These are phyloP conservation scores for Colletotrichum sp. DNA, from an alignment of 2,329 filamentous ascomycete species.

Conservation along the genomic window DNA sequence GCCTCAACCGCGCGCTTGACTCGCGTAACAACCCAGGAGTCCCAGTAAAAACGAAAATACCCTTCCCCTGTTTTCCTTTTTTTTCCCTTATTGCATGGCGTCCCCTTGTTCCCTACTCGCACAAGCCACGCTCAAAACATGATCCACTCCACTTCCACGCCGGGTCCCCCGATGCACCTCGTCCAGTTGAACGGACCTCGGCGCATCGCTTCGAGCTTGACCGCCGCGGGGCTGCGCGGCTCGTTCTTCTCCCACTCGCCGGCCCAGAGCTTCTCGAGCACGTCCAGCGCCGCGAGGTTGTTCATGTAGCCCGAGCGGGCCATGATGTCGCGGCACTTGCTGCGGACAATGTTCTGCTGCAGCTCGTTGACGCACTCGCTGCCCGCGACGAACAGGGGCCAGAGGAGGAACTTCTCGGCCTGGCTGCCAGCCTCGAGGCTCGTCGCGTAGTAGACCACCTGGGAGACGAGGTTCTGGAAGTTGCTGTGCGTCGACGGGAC, in stretches of 20 bases:
- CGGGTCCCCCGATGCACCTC: constrained; percentile 60
- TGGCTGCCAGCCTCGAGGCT: constrained; percentile 74
- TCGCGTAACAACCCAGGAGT: neutral
- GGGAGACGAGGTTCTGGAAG: constrained; percentile 83
- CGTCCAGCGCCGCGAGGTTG: constrained; percentile 84
- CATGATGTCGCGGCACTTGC: constrained; percentile 85
- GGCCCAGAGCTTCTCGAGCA: constrained; percentile 85
- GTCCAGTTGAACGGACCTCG: constrained; percentile 64
- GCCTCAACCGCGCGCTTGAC: constrained; percentile 8
- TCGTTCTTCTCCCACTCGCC: constrained; percentile 51
- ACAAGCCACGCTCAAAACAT: constrained; percentile 57
- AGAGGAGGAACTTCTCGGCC: constrained; percentile 88
- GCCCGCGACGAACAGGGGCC: constrained; percentile 90
- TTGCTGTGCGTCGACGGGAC: constrained; percentile 75
- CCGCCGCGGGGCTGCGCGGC: constrained; percentile 32
- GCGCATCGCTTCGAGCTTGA: constrained; percentile 40
- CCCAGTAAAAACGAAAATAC: neutral
- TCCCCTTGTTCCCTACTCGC: neutral
- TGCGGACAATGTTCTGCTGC: constrained; percentile 79
- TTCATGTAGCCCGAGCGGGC: constrained; percentile 91
- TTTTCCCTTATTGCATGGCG: neutral
- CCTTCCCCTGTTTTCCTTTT: neutral
- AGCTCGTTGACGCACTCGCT: constrained; percentile 85
- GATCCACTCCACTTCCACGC: constrained; percentile 68
- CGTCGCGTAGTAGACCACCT: constrained; percentile 83